A percentile compares a stretch with the other conserved stretches of the same genome.
phyloP scores from a whole-genome alignment of 805 yeast genomes.

The Ogataea thermomethanolica region DNA sequence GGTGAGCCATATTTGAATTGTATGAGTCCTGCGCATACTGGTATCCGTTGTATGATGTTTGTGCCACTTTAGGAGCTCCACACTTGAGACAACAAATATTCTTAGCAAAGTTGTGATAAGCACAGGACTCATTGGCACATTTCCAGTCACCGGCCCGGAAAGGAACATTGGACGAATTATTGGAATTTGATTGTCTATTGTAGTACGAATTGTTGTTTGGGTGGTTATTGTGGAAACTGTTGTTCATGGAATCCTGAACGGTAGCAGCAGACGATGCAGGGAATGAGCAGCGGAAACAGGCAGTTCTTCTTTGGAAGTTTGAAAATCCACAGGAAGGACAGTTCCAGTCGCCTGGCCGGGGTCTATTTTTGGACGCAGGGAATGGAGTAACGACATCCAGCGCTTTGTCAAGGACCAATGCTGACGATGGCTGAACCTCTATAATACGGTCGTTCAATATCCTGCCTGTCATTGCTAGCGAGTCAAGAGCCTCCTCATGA shows the following conservation, averaged over 20 bases:
- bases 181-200: conserved; percentile 17
- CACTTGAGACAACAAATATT: conserved; percentile 84
- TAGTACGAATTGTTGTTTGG: conserved; percentile 15
- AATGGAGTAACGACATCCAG: conserved; percentile 79
- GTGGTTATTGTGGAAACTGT: conserved; percentile 6
- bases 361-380: conserved; percentile 79
- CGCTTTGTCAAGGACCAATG: conserved; percentile 73
- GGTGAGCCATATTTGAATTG: conserved; percentile 2
- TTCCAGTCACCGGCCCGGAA: conserved; percentile 98
- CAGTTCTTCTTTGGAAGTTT: conserved; percentile 89
- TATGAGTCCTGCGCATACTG: conserved; percentile 5
- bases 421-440: conserved; percentile 85
- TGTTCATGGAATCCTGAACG: conserved; percentile 49
- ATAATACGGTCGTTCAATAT: conserved; percentile 65
- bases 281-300: conserved; percentile 89
- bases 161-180: conserved; percentile 55
- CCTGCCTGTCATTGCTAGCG: conserved; percentile 76
- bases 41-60: conserved; percentile 4
- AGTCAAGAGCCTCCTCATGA: conserved; percentile 83
- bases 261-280: conserved; percentile 76
- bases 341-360: conserved; percentile 98
- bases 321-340: conserved; percentile 95
- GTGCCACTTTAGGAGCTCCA: conserved; percentile 59
- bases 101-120: conserved; percentile 90
- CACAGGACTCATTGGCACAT: conserved; percentile 72